A percentile compares a stretch with the other conserved stretches of the same genome.
phyloP scores from a whole-genome alignment of 768 basidiomycete species.

The Gautieria morchelliformis region DNA sequence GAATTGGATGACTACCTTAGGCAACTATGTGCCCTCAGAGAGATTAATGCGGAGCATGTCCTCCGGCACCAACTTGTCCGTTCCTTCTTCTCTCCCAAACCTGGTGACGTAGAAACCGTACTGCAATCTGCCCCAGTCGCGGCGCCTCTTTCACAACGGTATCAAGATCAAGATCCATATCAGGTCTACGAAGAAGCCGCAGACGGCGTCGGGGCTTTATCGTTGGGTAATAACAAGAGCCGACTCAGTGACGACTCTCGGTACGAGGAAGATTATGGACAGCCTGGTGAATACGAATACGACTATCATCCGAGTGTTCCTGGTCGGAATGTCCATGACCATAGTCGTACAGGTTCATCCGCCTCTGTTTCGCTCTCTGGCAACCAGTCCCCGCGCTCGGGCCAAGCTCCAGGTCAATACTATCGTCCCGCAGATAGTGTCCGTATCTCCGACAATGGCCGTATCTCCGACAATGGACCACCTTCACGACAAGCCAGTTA shows the following conservation, averaged over 20 bases:
- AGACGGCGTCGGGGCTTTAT: not conserved
- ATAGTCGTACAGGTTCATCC: not conserved
- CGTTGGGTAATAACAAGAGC: not conserved
- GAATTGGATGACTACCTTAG: slow-evolving; percentile 88
- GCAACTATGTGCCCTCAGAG: slow-evolving; percentile 64
- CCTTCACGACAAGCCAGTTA: slow-evolving; percentile 27
- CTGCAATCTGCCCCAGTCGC: slow-evolving; percentile 50
- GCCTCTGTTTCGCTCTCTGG: not conserved
- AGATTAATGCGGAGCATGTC: slow-evolving; percentile 63
- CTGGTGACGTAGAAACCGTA: slow-evolving; percentile 75
- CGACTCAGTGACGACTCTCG: slow-evolving; percentile 28
- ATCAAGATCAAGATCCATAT: slow-evolving; percentile 29
- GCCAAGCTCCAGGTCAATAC: not conserved
- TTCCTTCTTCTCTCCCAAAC: slow-evolving; percentile 72
- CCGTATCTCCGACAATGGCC: not conserved
- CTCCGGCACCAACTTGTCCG: slow-evolving; percentile 73
- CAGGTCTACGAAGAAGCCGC: slow-evolving; percentile 21
- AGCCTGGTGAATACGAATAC: not conserved
- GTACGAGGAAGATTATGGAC: slow-evolving; percentile 28
- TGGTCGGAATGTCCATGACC: not conserved
- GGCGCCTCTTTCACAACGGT: slow-evolving; percentile 30
- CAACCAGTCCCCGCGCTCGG: not conserved
- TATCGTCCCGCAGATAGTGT: not conserved
- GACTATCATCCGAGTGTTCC: not conserved
- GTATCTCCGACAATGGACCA: not conserved